Base-by-base conservation (phyloP, 345 rosid genomes). In the Nasturtium officinale region DNA sequence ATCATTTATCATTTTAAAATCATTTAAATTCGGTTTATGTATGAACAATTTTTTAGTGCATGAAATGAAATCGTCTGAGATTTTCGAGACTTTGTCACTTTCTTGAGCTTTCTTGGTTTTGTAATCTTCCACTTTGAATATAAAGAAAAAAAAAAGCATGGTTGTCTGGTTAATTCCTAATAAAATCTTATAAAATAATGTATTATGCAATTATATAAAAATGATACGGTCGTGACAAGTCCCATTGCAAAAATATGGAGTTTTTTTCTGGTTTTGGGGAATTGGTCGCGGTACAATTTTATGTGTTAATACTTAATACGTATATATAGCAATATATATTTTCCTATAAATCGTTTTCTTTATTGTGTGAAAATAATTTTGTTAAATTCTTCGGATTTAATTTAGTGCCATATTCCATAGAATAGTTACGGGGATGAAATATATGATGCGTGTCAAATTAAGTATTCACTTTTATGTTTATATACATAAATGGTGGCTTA, bases 191-290 rank as follows among this genome's bases (percentile, higher is more conserved):
- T 59, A 61, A 53, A 54, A 45, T 61, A 69, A 53, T 69, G 75
- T 46, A 46, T 30, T 62, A 37, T 53, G 60, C 52, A 69, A 69
- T 28, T 69, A 69, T 69, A 62, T 69, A 69, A 54, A 67, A 76
- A 54, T 69, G 65, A 83, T 82, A 87, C 83, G 86, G 82, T 84
- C 86, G 71, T 82, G 82, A 67, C 78, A 63, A 62, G 64, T 70
- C 65, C 43, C 54, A 69, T 61, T 77, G 69, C 69, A 70, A 61
- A 63, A 25, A 35, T 61, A 55, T 45, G 51, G 18, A 72, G 21
- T 64, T 77, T 50, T 69, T 81, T 81, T 77, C 93, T 74, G 85
- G 78, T 78, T 82, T 87, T 82, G 57, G 69, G 96, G 92, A 83
- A 80, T 70, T 78, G 92, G 95, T 90, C 88, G 77, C 74, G 69